These are phyloP conservation scores for Nitzschia sp. DNA, from an alignment of 108 stramenopile species.

Conservation along the genomic window DNA sequence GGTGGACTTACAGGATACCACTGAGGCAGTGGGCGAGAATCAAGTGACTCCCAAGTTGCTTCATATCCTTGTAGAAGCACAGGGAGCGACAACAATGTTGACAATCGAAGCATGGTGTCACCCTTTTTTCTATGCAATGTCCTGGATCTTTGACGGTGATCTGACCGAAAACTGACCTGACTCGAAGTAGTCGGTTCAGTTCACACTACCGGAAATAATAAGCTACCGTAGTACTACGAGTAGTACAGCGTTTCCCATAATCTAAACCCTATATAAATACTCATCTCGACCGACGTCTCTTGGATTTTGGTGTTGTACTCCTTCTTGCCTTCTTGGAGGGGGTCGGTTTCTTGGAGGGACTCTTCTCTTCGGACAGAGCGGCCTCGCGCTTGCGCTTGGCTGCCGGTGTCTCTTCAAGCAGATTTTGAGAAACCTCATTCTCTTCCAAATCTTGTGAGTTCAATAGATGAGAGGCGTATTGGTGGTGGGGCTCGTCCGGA, in stretches of 20 bases:
- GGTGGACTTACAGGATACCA: constrained; percentile 32
- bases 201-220: no score
- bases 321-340: constrained; percentile 1
- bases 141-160: no score
- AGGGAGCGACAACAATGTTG: constrained; percentile 6
- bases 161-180: no score
- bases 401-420: constrained; percentile 37
- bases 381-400: constrained; percentile 18
- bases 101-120: background rate
- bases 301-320: constrained; percentile 5
- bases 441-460: constrained; percentile 76
- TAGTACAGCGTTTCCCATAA: no score
- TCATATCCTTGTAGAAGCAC: constrained; percentile 19
- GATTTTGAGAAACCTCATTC: constrained; percentile 57
- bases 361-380: background rate
- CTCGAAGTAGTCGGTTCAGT: no score
- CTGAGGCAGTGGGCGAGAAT: constrained; percentile 34
- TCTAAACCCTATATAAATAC: no score
- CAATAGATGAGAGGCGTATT: constrained; percentile 38
- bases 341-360: background rate
- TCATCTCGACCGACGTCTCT: constrained; percentile 12
- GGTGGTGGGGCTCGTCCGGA: constrained; percentile 58
- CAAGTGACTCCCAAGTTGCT: constrained; percentile 50
- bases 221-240: no score
- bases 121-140: no score